These are phyloP conservation scores for Auriscalpium orientale DNA, from an alignment of 768 basidiomycete species.

Conservation along the genomic window DNA sequence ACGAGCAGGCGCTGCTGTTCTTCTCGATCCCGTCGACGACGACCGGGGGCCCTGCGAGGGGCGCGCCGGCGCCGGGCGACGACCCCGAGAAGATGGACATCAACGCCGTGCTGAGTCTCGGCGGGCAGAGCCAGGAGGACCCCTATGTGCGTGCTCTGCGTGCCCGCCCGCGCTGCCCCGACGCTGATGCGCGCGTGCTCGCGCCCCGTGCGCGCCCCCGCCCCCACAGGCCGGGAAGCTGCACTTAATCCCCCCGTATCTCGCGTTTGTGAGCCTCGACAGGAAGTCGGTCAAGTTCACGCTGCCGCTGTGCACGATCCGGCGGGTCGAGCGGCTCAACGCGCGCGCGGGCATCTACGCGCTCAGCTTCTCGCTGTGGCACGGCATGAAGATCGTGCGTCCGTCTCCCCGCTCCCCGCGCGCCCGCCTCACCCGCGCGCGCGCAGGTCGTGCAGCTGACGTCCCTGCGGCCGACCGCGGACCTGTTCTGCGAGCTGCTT, in stretches of 20 bases:
- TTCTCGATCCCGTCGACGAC: conserved; percentile 66
- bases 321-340: conserved; percentile 90
- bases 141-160: conserved; percentile 53
- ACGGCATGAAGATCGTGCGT: conserved; percentile 86
- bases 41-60: conserved; percentile 18
- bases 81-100: conserved; percentile 74
- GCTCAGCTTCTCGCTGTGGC: conserved; percentile 90
- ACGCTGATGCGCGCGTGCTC: neutral
- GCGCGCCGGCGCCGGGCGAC: conserved; percentile 18
- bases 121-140: conserved; percentile 75
- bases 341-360: conserved; percentile 93
- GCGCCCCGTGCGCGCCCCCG: neutral
- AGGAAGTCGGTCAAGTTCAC: conserved; percentile 89
- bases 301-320: conserved; percentile 84
- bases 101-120: conserved; percentile 79
- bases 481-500: conserved; percentile 84
- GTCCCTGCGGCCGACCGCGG: conserved; percentile 86
- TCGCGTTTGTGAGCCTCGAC: conserved; percentile 87
- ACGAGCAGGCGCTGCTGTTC: conserved; percentile 77
- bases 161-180: neutral
- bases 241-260: conserved; percentile 80
- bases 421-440: neutral
- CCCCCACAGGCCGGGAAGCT: conserved; percentile 75
- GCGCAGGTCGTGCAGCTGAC: conserved; percentile 86
- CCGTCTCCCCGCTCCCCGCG: neutral